A percentile compares a stretch with the other conserved stretches of the same genome.
phyloP scores from a whole-genome alignment of 371 early-diverging fungal genomes.

The Mucor indicus region DNA sequence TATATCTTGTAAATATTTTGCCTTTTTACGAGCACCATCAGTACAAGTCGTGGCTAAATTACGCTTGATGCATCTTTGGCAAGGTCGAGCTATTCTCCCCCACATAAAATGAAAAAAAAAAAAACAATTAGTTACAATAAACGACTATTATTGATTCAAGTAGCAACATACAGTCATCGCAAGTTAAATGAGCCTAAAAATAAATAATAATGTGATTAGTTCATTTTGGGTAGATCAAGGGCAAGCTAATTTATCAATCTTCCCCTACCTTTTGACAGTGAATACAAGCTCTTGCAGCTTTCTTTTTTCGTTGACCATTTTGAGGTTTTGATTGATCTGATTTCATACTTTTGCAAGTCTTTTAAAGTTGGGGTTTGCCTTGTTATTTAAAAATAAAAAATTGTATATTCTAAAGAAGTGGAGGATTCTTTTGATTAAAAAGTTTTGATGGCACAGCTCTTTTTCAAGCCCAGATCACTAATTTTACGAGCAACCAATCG shows the following conservation, averaged over 20 bases:
- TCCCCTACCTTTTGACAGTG: conserved; percentile 50
- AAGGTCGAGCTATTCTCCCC: conserved; percentile 64
- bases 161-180: conserved; percentile 52
- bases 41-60: conserved; percentile 67
- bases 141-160: too few relatives aligned
- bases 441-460: too few relatives aligned
- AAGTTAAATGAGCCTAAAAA: conserved; percentile 55
- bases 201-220: not conserved
- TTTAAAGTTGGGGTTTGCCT: not conserved
- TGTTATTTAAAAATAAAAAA: too few relatives aligned
- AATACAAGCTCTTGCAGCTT: conserved; percentile 40
- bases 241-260: too few relatives aligned
- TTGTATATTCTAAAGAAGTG: too few relatives aligned
- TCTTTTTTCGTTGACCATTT: conserved; percentile 22
- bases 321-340: conserved; percentile 14
- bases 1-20: conserved; percentile 76
- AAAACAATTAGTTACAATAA: too few relatives aligned
- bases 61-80: conserved; percentile 77
- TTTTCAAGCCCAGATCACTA: too few relatives aligned
- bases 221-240: not conserved
- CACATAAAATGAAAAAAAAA: not conserved
- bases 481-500: too few relatives aligned
- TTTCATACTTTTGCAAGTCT: conserved; percentile 11
- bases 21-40: conserved; percentile 78
- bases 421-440: too few relatives aligned